Base-by-base conservation (phyloP, 176 grass and related monocot genomes). In the sorghum (Sorghum bicolor) region DNA sequence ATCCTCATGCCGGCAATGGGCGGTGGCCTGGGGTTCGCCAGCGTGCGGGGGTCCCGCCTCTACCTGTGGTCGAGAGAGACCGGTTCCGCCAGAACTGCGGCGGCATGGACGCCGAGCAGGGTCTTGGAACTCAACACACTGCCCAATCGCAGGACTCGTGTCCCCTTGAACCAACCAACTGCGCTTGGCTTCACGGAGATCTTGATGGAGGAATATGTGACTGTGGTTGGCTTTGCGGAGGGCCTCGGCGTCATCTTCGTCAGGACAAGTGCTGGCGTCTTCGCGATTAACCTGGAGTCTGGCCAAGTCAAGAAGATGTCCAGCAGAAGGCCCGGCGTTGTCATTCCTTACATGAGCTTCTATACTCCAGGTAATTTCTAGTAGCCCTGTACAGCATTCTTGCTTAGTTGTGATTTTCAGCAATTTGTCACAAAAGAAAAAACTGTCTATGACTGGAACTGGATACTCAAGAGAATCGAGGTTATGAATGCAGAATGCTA, bases 301-400 rank as follows among this genome's bases (percentile, higher is more conserved):
- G 28, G 50, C 50, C 37, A 24, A 20, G 52, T 78, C 37, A 58
- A 41, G 53, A 61, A 78, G 52, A 30, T 85, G n/a, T 71, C 28
- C 65, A 32, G 0, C 38, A 20, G 16, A 25, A 11, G 0, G 4
- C 1, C 9, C 58, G 0, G 5, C 8, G 0, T 10, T 10, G 64
- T 65, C 28, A 15, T 79, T 66, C 77, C 77, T 66, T 66, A 79
- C 39, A 65, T n/a, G 38, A 66, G 39, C 50, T 85, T 85, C 75
- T 71, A 61, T 25, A 79, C 83, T 47, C 66, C 83, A 85, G 83
- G 83, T 85, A 66, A 45, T 79, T 6, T 64, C 25, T 30, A 30
- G 76, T 6, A 30, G 8, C 57, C 13, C 24, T 43, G 24, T 78
- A 44, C 2, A 62, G 1, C 10, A 9, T 17, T 28, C 10, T 25